A percentile compares a stretch with the other conserved stretches of the same genome.
phyloP scores from a whole-genome alignment of 2,329 filamentous ascomycete species.

The Sclerotinia borealis region DNA sequence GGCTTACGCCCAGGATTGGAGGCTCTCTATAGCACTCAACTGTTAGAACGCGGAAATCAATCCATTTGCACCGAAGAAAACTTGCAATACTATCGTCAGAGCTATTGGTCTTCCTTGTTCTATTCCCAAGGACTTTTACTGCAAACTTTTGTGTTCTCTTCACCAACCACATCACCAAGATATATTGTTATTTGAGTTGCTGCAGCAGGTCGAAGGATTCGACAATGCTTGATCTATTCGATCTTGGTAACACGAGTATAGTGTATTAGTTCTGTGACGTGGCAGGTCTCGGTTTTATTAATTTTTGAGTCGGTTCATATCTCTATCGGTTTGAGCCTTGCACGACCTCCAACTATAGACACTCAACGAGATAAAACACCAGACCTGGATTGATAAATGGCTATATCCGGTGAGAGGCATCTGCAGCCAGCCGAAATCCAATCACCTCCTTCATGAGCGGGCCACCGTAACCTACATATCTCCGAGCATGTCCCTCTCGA shows the following conservation, averaged over 20 bases:
- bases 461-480: neutral
- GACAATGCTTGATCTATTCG: neutral
- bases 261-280: constrained; percentile 2
- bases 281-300: neutral
- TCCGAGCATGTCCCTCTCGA: neutral
- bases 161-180: neutral
- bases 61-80: neutral
- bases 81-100: neutral
- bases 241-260: neutral
- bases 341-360: neutral
- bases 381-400: neutral
- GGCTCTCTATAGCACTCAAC: neutral
- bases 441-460: neutral
- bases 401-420: neutral
- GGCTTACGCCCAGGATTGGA: neutral
- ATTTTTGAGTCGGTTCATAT: neutral
- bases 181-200: neutral
- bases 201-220: neutral
- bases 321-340: constrained; percentile 1
- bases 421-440: neutral
- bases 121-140: neutral
- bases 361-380: neutral
- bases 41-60: neutral
- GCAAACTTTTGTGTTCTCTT: neutral
- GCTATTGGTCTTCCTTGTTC: neutral